Base-by-base conservation (phyloP, 2,329 filamentous ascomycete species). In the Fusarium tricinctum region DNA sequence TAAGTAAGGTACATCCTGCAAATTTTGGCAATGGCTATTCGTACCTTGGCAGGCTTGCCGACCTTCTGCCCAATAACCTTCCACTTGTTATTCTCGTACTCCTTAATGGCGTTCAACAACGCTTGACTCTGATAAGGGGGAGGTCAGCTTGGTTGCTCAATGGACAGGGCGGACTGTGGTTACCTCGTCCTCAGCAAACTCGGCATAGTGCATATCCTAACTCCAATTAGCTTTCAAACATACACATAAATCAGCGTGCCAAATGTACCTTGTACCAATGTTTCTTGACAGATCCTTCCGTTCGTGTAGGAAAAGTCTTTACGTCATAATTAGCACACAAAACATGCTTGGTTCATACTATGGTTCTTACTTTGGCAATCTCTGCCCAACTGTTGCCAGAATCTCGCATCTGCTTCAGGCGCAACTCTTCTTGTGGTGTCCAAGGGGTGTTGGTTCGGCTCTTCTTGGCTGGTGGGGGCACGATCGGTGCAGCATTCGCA, bases 1-100 rank as follows among this genome's bases (percentile, higher is more conserved):
- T 66, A 55, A 61, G 52, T 28, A 32, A 32, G 20, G 23, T 19
- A 22, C 38, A 20, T 26, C 40, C 43, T 17, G 9, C 38, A 5
- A 13, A 14, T 47, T 32, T 13, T 19, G 8, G 15, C 9, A 14
- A 12, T 20, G 10, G 17, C 6, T 13, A 10, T 45, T 19, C 52
- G 14, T 78, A 80, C 78, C 89, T 99, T 99, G 73, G 96, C 96
- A 48, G 96, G 96, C 82, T 99, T 99, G 76, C 94, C 94, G 73
- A 99, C 93, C 81, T 98, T 98, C 79, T 93, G 91, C 35, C 96
- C 96, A 77, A 98, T 98, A 26, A 91, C 89, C 82, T 98, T 98
- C 96, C 96, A 99, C 79, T 98, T 98, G 80, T 97, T 97, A 77
- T 93, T 91, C 78, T 99, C 96, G 81, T 98, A 98, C 78, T 99